These are phyloP conservation scores for Pistacia atlantica DNA, from an alignment of 345 rosid species.

Conservation along the genomic window DNA sequence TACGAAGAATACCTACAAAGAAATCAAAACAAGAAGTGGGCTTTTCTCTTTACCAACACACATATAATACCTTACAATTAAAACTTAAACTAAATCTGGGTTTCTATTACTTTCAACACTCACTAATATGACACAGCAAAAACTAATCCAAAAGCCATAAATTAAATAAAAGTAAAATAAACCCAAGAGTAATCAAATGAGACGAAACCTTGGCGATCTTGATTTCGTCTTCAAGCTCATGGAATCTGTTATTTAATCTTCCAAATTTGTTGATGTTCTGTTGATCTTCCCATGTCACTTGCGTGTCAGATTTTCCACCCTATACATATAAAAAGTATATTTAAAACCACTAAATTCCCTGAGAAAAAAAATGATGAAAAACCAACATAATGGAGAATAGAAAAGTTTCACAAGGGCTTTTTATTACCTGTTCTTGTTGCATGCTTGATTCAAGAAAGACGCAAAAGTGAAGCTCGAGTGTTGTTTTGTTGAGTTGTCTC, in stretches of 20 bases:
- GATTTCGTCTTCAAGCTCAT: conserved; percentile 87
- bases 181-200: background rate
- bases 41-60: background rate
- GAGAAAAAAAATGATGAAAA: background rate
- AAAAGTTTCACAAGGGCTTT: conserved; percentile 1
- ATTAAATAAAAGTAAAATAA: background rate
- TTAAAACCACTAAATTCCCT: background rate
- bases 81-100: background rate
- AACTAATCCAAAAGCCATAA: background rate
- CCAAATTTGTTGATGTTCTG: conserved; percentile 87
- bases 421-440: conserved; percentile 20
- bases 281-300: conserved; percentile 98
- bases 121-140: background rate
- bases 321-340: conserved; percentile 22
- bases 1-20: background rate
- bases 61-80: background rate
- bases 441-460: conserved; percentile 1
- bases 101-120: background rate
- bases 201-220: conserved; percentile 65
- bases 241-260: conserved; percentile 80
- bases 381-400: background rate
- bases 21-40: background rate
- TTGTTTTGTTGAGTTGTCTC: background rate
- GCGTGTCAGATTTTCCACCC: conserved; percentile 82
- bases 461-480: background rate